phyloP scores from a whole-genome alignment of 139 green algal species.

The Deuterostichococcus epilithicus region DNA sequence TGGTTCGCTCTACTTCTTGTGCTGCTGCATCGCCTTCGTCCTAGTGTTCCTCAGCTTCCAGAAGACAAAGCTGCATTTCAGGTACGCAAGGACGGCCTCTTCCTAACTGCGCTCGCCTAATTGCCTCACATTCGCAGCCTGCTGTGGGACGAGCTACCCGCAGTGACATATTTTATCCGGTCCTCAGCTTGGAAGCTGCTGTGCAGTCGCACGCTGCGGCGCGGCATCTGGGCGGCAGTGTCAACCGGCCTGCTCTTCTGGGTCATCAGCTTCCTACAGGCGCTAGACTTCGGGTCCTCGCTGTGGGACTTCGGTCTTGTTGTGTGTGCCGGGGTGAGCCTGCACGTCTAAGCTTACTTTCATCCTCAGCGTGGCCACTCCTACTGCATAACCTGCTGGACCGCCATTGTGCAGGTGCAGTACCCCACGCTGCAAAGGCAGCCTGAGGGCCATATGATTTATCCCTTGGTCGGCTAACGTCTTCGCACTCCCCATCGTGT shows the following conservation, averaged over 20 bases:
- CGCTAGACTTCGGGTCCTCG: not conserved
- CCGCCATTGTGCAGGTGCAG: too few species aligned
- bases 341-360: too few species aligned
- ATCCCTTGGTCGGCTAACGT: not conserved
- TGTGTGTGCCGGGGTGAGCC: not conserved
- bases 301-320: not conserved
- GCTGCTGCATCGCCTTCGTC: not conserved
- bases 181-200: not conserved
- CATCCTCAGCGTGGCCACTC: too few species aligned
- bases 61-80: slow-evolving; percentile 15
- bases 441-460: too few species aligned
- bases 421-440: too few species aligned
- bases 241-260: slow-evolving; percentile 8
- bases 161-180: too few species aligned
- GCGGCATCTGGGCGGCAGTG: slow-evolving; percentile 7
- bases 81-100: not conserved
- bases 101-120: not conserved
- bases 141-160: too few species aligned
- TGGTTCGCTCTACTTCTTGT: not conserved
- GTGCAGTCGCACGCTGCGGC: slow-evolving; percentile 18
- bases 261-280: not conserved
- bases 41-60: slow-evolving; percentile 4
- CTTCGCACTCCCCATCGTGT: too few species aligned
- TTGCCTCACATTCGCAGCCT: too few species aligned
- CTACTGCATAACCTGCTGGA: too few species aligned